Percentiles rank a stretch among this genome's conserved stretches.
Evolutionary conservation across 305 asterid genomes (phyloP).

Genomic region (Fraxinus floribunda): DNA sequence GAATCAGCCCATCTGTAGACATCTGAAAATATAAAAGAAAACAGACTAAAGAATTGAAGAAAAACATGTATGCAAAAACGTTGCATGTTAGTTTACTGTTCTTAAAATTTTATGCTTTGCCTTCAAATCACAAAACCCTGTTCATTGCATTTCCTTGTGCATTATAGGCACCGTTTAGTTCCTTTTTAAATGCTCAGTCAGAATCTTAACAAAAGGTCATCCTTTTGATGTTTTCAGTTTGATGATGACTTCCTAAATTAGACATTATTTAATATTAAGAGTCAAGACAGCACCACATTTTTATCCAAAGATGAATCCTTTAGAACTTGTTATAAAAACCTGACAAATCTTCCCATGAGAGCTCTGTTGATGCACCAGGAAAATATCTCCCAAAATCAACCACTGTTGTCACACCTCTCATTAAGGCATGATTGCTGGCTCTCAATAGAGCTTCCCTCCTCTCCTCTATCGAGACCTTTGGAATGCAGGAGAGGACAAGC

Average conservation of each 20-base stretch:
- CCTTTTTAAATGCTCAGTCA: constrained; percentile 4
- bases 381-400: constrained; percentile 84
- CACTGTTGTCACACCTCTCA: constrained; percentile 88
- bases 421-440: constrained; percentile 75
- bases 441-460: constrained; percentile 79
- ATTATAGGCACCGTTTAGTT: background rate
- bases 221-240: constrained; percentile 13
- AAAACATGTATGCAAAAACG: background rate
- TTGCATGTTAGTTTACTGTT: background rate
- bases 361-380: constrained; percentile 74
- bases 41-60: constrained; percentile 8
- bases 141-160: constrained; percentile 12
- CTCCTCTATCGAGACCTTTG: constrained; percentile 67
- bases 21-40: constrained; percentile 58
- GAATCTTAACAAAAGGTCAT: constrained; percentile 4
- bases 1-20: constrained; percentile 83
- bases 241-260: constrained; percentile 15
- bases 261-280: constrained; percentile 11
- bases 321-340: constrained; percentile 42
- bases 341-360: constrained; percentile 90
- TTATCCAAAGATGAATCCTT: constrained; percentile 2
- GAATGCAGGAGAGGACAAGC: constrained; percentile 61
- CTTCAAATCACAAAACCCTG: background rate
- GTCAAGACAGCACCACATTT: constrained; percentile 5
- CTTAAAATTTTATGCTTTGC: constrained; percentile 4